Evolutionary conservation across 192 early-diverging fungal species (phyloP).

Genomic region (Kappamyces sp.): DNA sequence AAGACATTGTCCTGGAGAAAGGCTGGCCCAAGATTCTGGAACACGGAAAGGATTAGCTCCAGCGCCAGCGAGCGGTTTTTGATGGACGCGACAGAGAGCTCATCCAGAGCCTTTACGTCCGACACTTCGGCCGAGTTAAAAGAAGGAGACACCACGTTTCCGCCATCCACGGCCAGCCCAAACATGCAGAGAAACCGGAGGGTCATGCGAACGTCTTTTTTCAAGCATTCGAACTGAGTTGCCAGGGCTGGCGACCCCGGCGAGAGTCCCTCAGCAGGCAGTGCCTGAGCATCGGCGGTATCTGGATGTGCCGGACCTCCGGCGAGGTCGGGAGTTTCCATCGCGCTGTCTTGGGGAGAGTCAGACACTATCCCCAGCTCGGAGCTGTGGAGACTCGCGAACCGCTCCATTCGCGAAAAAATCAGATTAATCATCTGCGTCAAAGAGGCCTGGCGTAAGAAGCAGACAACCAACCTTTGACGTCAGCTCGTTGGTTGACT

Average conservation of each 20-base stretch:
- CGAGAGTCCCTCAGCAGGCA: not conserved
- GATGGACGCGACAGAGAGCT: slow-evolving; percentile 28
- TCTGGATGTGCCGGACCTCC: not conserved
- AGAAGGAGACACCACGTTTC: slow-evolving; percentile 16
- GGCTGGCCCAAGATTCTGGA: slow-evolving; percentile 44
- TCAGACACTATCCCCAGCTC: slow-evolving; percentile 27
- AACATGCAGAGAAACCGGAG: slow-evolving; percentile 11
- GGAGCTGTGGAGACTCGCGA: slow-evolving; percentile 31
- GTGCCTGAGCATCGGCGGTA: not conserved
- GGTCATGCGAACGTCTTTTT: slow-evolving; percentile 5
- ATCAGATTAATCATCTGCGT: slow-evolving; percentile 56
- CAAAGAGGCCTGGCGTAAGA: slow-evolving; percentile 26
- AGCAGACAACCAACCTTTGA: slow-evolving; percentile 24
- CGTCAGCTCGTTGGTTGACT: slow-evolving; percentile 39
- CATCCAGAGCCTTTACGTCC: slow-evolving; percentile 28
- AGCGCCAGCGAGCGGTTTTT: slow-evolving; percentile 41
- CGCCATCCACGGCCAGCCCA: slow-evolving; percentile 9
- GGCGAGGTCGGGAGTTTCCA: not conserved
- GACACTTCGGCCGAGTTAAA: slow-evolving; percentile 26
- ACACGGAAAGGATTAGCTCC: slow-evolving; percentile 50
- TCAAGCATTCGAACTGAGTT: not conserved
- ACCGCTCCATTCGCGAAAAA: slow-evolving; percentile 54
- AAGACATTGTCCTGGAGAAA: slow-evolving; percentile 42
- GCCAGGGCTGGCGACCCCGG: too few species aligned
- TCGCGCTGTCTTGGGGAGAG: slow-evolving; percentile 2